phyloP scores from a whole-genome alignment of 2,329 filamentous ascomycete genomes.

The Ophiosphaerella narmari region DNA sequence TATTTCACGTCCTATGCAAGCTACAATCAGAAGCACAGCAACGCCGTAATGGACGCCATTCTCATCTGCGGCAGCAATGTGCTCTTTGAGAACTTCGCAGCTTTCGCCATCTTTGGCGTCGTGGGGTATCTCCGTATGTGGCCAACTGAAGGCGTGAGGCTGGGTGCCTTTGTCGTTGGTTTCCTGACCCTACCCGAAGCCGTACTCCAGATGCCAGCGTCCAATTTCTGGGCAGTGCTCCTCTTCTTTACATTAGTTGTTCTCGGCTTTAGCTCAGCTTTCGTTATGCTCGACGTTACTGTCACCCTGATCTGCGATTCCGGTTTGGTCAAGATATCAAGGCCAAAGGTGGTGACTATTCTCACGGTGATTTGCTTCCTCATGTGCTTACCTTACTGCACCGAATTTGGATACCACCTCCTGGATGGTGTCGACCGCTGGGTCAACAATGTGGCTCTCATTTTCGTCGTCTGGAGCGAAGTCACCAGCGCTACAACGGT shows the following conservation, averaged over 20 bases:
- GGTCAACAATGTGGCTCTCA: slow-evolving; percentile 60
- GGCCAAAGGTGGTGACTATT: slow-evolving; percentile 56
- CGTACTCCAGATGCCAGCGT: slow-evolving; percentile 60
- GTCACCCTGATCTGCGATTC: slow-evolving; percentile 61
- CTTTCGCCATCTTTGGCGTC: slow-evolving; percentile 60
- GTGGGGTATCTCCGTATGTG: slow-evolving; percentile 55
- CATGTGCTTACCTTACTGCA: slow-evolving; percentile 61
- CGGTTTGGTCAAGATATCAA: slow-evolving; percentile 52
- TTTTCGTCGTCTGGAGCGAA: slow-evolving; percentile 61
- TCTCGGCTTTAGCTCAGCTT: slow-evolving; percentile 62
- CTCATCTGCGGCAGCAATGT: slow-evolving; percentile 62
- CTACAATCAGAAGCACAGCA: slow-evolving; percentile 61
- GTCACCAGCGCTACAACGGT: slow-evolving; percentile 58
- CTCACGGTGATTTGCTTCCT: slow-evolving; percentile 58
- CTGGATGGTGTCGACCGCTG: slow-evolving; percentile 61
- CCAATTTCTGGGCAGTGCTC: slow-evolving; percentile 63
- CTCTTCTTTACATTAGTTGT: slow-evolving; percentile 64
- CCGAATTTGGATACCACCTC: slow-evolving; percentile 62
- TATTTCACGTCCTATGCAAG: slow-evolving; percentile 62
- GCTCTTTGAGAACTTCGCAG: slow-evolving; percentile 60
- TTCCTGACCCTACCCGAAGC: slow-evolving; percentile 64
- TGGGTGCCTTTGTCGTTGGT: slow-evolving; percentile 62
- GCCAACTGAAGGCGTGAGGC: slow-evolving; percentile 50
- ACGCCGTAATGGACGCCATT: slow-evolving; percentile 63
- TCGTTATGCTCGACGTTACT: slow-evolving; percentile 63